Percentiles rank a stretch among this genome's conserved stretches.
phyloP scores from a whole-genome alignment of 2,329 filamentous ascomycete genomes.

The Colletotrichum siamense region DNA sequence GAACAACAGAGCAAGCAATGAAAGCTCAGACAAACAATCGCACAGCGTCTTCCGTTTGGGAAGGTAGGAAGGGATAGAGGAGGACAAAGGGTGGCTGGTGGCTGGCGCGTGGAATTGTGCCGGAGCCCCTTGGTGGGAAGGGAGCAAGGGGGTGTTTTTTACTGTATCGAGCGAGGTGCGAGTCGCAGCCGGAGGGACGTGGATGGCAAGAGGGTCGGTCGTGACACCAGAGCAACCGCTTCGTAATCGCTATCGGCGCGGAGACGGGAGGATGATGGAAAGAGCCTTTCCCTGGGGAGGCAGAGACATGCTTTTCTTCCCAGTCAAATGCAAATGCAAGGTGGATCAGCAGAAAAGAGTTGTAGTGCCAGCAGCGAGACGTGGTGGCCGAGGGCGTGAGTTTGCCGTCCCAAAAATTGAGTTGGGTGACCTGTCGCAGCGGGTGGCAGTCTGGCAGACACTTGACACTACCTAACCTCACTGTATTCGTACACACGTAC shows the following conservation, averaged over 20 bases:
- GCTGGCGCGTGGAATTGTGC: constrained; percentile 17
- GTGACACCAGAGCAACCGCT: not conserved
- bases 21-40: not conserved
- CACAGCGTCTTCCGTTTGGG: not conserved
- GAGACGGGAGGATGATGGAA: not conserved
- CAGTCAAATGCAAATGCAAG: not conserved
- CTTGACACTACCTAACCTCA: constrained; percentile 8
- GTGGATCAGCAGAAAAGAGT: not conserved
- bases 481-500: not conserved
- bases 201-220: not conserved
- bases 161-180: not conserved
- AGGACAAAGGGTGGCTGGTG: constrained; percentile 9
- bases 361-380: not conserved
- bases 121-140: constrained; percentile 2
- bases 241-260: constrained; percentile 8
- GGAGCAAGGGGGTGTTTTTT: constrained; percentile 14
- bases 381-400: not conserved
- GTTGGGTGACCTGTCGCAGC: constrained; percentile 20
- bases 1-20: not conserved
- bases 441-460: constrained; percentile 12
- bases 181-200: not conserved
- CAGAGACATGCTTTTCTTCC: not conserved
- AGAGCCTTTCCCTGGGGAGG: not conserved
- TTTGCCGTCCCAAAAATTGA: constrained; percentile 19
- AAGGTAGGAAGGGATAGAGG: not conserved